A percentile compares a stretch with the other conserved stretches of the same genome.
Evolutionary conservation across 257 asterid species (phyloP).

Genomic region (Nicotiana benthamiana): DNA sequence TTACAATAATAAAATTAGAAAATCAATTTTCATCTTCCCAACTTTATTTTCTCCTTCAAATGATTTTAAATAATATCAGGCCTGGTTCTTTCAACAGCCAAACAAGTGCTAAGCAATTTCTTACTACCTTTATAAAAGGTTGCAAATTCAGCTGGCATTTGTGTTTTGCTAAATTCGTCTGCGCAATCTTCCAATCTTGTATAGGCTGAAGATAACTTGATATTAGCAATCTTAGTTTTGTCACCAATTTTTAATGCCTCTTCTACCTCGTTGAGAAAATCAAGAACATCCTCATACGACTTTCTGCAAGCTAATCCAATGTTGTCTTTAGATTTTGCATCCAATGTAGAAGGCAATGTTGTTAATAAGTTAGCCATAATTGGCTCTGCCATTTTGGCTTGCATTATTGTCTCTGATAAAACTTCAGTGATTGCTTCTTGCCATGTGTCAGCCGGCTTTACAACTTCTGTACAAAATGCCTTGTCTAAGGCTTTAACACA

Average conservation of each 20-base stretch:
- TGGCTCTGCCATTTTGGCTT: not conserved
- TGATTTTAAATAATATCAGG: not conserved
- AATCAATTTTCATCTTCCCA: not conserved
- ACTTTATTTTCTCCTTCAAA: not conserved
- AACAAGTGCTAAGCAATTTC: conserved; percentile 9
- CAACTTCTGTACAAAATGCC: not conserved
- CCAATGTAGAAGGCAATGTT: not conserved
- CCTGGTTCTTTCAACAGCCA: conserved; percentile 12
- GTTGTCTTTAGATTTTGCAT: not conserved
- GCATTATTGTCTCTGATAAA: not conserved
- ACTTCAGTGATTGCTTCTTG: conserved; percentile 1
- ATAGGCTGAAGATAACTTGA: not conserved
- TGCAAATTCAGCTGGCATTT: not conserved
- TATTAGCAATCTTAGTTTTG: not conserved
- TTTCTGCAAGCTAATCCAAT: not conserved
- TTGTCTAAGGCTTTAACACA: conserved; percentile 4
- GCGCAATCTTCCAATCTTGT: not conserved
- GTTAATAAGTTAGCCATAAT: not conserved
- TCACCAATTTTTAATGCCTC: not conserved
- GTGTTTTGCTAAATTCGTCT: not conserved
- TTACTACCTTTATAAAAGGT: not conserved
- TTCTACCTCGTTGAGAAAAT: not conserved
- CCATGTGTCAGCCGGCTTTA: not conserved
- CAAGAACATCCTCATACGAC: not conserved
- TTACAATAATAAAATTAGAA: not conserved